Evolutionary conservation across 2,329 filamentous ascomycete species (phyloP).

Genomic region (Claviceps quebecensis): DNA sequence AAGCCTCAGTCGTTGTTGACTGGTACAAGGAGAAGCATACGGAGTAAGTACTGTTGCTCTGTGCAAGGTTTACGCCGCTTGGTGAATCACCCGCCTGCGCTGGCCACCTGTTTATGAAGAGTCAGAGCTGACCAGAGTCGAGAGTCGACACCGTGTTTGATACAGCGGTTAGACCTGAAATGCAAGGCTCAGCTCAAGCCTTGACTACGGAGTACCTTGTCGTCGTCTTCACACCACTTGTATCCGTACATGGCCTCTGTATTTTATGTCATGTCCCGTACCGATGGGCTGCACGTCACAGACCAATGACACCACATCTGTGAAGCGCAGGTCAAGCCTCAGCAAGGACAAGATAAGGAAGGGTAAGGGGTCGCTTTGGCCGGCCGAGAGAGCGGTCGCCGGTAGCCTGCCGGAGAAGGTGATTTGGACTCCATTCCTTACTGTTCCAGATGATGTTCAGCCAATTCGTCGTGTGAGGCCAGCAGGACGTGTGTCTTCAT

Average conservation of each 20-base stretch:
- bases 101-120: background rate
- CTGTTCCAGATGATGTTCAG: background rate
- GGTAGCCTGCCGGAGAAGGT: slow-evolving; percentile 3
- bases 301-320: background rate
- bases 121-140: background rate
- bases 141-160: background rate
- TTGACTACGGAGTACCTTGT: background rate
- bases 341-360: background rate
- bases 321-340: background rate
- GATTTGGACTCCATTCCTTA: background rate
- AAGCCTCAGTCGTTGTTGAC: background rate
- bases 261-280: background rate
- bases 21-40: background rate
- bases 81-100: background rate
- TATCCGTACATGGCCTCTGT: background rate
- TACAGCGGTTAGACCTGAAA: background rate
- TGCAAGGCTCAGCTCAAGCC: background rate
- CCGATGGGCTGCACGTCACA: background rate
- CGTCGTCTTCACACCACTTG: background rate
- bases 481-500: background rate
- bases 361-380: background rate
- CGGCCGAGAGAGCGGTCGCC: slow-evolving; percentile 5
- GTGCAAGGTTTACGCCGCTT: background rate
- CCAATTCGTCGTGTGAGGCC: background rate
- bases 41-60: background rate